A percentile compares a stretch with the other conserved stretches of the same genome.
phyloP scores from a whole-genome alignment of 768 basidiomycete genomes.

The Pluteus cervinus region DNA sequence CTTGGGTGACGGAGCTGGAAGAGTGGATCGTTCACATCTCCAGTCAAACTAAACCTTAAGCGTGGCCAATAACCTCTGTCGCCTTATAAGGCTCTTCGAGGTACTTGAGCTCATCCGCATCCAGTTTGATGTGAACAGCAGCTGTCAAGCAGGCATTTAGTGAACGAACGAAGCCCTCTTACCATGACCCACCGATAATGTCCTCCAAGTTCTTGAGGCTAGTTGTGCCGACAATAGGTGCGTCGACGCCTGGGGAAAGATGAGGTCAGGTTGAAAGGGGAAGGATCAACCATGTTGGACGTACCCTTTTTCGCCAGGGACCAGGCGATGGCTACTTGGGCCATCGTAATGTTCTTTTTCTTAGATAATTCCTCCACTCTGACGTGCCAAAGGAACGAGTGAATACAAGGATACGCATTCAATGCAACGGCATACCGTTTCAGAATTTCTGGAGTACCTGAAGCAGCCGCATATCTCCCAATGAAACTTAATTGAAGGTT shows the following conservation, averaged over 20 bases:
- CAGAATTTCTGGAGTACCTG: constrained; percentile 27
- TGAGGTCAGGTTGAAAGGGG: not conserved
- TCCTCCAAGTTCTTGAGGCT: constrained; percentile 31
- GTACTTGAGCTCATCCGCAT: constrained; percentile 40
- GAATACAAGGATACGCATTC: too few species aligned
- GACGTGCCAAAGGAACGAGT: too few species aligned
- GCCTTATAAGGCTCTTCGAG: constrained; percentile 41
- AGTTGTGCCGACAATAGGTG: constrained; percentile 37
- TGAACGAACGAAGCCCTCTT: not conserved
- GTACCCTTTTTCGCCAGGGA: constrained; percentile 33
- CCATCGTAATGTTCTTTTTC: constrained; percentile 47
- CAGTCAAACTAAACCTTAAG: too few species aligned
- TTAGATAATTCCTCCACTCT: constrained; percentile 53
- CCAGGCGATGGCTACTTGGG: constrained; percentile 50
- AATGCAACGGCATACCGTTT: constrained; percentile 27
- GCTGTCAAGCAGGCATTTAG: constrained; percentile 11
- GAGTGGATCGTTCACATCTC: too few species aligned
- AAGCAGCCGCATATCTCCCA: constrained; percentile 15
- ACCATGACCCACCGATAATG: constrained; percentile 21
- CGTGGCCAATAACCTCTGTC: constrained; percentile 2
- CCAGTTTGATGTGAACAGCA: constrained; percentile 35
- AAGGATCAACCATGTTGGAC: not conserved
- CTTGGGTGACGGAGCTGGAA: too few species aligned
- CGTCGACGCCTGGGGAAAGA: constrained; percentile 21
- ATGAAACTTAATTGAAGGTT: constrained; percentile 11